Base-by-base conservation (phyloP, 2,329 filamentous ascomycete species). In the Phaeosphaeria sp. region DNA sequence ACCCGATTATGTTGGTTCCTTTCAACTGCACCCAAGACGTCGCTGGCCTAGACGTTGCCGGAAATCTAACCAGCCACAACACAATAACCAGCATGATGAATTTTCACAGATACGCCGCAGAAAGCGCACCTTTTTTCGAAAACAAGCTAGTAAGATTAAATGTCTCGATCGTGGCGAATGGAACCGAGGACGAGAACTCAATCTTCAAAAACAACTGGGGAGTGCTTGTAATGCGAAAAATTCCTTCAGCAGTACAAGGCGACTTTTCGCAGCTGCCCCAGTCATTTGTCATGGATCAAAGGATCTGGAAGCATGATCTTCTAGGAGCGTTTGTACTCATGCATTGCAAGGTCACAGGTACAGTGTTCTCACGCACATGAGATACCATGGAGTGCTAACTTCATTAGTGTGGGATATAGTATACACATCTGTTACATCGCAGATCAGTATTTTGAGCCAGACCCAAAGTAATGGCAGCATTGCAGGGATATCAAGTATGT, bases 141-240 rank as follows among this genome's bases (percentile, higher is more conserved):
- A 30, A 22, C 21, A 30, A 22, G 15, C 23, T 48, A 6, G 46
- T 30, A 15, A 33, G 23, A 6, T 25, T 30, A 18, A 48, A 30
- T n/a, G 23, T 30, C 17, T 6, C 20, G 46, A 33, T 21, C 18
- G n/a, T 15, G 4, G 52, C 18, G 3, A 47, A 57, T 22, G 48
- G 46, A 21, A 51, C 44, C 10, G 55, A 64, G 36, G 54, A 52
- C 21, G 54, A 50, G 10, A 54, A 61, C 33, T 50, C 48, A 7
- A 47, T 64, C 1, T 64, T 64, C 41, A 50, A 39, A 23, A 62
- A 62, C 36, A 50, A 52, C 7, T 62, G 60, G 60, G 43, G 44
- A 2, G 52, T 52, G 11, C 30, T 62, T 6, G 50, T 47, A 21
- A 42, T 57, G 36, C 30, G 52, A n/a, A 55, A 55, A n/a, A 54